Conservation (phyloP, 495 filamentous ascomycete genomes). For the Penicillium psychrofluorescens region DNA sequence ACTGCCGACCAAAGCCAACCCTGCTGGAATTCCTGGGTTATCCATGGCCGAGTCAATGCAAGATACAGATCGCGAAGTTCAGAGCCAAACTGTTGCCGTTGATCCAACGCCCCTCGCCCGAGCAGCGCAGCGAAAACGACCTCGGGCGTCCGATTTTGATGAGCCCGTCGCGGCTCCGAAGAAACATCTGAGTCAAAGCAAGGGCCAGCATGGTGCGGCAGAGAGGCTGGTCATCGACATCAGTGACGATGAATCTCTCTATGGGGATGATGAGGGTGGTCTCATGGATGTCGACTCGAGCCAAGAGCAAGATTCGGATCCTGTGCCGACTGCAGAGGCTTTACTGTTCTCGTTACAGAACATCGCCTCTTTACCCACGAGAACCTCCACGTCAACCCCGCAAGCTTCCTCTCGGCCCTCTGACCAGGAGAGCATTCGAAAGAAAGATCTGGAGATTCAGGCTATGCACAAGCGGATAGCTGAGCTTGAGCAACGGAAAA, state of each 20-base stretch:
- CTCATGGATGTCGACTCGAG: constrained; percentile 27
- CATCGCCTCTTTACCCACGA: neutral
- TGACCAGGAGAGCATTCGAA: constrained; percentile 50
- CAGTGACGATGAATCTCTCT: constrained; percentile 55
- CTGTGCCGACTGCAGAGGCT: neutral
- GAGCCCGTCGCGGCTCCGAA: constrained; percentile 46
- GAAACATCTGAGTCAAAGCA: constrained; percentile 49
- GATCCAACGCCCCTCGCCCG: constrained; percentile 21
- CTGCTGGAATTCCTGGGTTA: constrained; percentile 44
- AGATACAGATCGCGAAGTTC: constrained; percentile 3
- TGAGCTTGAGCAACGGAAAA: constrained; percentile 63
- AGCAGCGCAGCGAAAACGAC: constrained; percentile 59
- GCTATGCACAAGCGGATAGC: constrained; percentile 69
- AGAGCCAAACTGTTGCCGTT: constrained; percentile 5
- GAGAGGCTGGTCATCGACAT: constrained; percentile 62
- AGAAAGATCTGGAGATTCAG: constrained; percentile 64
- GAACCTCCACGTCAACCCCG: constrained; percentile 29
- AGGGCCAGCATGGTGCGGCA: constrained; percentile 6
- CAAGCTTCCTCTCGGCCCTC: constrained; percentile 23
- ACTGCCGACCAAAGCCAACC: constrained; percentile 12
- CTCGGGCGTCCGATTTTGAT: constrained; percentile 78
- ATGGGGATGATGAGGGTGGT: constrained; percentile 33
- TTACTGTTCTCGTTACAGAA: too few relatives aligned
- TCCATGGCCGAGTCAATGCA: constrained; percentile 34
- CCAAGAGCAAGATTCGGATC: constrained; percentile 3